These are phyloP conservation scores for Viola odorata DNA, from an alignment of 345 rosid species.

Conservation along the genomic window DNA sequence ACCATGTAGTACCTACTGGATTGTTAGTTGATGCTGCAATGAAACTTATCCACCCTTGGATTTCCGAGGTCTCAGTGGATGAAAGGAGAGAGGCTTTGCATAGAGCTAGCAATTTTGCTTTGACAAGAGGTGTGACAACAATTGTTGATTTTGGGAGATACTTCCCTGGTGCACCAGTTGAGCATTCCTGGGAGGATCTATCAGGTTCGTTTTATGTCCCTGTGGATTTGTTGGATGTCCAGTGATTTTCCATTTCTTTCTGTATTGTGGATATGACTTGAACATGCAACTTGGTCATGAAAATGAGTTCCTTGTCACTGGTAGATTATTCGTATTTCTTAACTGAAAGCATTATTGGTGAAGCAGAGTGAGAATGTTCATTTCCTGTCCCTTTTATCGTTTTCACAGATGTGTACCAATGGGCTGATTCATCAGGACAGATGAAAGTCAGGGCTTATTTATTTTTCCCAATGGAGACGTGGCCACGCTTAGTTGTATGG, in stretches of 20 bases:
- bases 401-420: slow-evolving; percentile 66
- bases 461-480: slow-evolving; percentile 77
- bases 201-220: slow-evolving; percentile 46
- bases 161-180: slow-evolving; percentile 57
- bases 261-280: too few relatives aligned
- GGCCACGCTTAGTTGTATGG: slow-evolving; percentile 62
- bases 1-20: slow-evolving; percentile 69
- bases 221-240: slow-evolving; percentile 8
- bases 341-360: not conserved
- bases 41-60: slow-evolving; percentile 49
- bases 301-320: too few relatives aligned
- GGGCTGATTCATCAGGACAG: slow-evolving; percentile 73
- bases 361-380: slow-evolving; percentile 4
- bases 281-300: not conserved
- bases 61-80: slow-evolving; percentile 62
- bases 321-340: too few relatives aligned
- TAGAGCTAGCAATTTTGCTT: slow-evolving; percentile 68
- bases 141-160: slow-evolving; percentile 86
- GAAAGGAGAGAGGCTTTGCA: slow-evolving; percentile 79
- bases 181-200: slow-evolving; percentile 78
- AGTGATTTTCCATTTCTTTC: slow-evolving; percentile 1
- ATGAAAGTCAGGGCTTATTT: slow-evolving; percentile 80
- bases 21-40: slow-evolving; percentile 81
- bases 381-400: slow-evolving; percentile 14
- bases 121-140: slow-evolving; percentile 77